Evolutionary conservation across 2,329 filamentous ascomycete species (phyloP).

Genomic region (Aspergillus sp.): DNA sequence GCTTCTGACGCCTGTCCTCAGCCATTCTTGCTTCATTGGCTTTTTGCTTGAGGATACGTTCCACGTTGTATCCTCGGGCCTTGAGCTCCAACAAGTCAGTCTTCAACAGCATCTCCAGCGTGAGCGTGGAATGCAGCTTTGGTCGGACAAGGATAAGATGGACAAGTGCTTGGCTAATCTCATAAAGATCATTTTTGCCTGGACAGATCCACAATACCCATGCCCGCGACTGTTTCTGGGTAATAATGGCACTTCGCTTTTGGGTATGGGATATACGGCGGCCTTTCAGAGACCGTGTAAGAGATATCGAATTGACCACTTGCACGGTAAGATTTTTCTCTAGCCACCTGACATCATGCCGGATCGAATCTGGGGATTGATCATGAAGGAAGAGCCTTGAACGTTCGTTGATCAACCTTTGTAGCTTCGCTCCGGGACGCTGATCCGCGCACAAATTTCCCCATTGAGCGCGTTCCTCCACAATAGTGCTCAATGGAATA

Average conservation of each 20-base stretch:
- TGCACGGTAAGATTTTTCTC: slow-evolving; percentile 77
- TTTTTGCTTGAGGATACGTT: slow-evolving; percentile 84
- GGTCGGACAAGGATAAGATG: slow-evolving; percentile 74
- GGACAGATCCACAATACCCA: slow-evolving; percentile 73
- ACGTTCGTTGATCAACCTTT: slow-evolving; percentile 80
- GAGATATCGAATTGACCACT: slow-evolving; percentile 70
- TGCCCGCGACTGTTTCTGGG: slow-evolving; percentile 49
- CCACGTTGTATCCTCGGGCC: slow-evolving; percentile 90
- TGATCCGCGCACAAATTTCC: slow-evolving; percentile 65
- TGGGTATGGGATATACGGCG: slow-evolving; percentile 66
- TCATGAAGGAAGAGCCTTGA: slow-evolving; percentile 87
- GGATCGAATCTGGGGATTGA: slow-evolving; percentile 71
- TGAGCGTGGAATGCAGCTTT: slow-evolving; percentile 82
- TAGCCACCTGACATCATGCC: slow-evolving; percentile 84
- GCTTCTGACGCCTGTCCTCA: slow-evolving; percentile 70
- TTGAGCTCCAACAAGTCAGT: slow-evolving; percentile 77
- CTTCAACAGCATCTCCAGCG: slow-evolving; percentile 85
- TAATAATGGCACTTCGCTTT: slow-evolving; percentile 70
- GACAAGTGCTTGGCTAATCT: slow-evolving; percentile 84
- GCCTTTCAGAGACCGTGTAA: slow-evolving; percentile 70
- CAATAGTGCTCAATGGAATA: slow-evolving; percentile 67
- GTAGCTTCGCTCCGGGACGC: slow-evolving; percentile 62
- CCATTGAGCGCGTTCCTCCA: slow-evolving; percentile 72
- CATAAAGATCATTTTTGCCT: slow-evolving; percentile 74
- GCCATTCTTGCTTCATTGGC: slow-evolving; percentile 83